These are phyloP conservation scores for Backusella macrospora DNA, from an alignment of 192 early-diverging fungal species.

Conservation along the genomic window DNA sequence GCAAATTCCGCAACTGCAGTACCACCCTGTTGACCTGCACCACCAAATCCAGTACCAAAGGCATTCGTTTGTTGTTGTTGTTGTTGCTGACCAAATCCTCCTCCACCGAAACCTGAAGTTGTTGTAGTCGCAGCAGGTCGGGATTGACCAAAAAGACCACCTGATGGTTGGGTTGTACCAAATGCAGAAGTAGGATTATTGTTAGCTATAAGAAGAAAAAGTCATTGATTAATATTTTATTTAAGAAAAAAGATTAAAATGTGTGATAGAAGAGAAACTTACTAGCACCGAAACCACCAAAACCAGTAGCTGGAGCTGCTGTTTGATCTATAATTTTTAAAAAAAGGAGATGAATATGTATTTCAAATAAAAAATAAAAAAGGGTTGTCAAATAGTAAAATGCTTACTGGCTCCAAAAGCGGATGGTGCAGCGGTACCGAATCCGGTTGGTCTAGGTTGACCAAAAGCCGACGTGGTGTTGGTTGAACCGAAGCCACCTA, in stretches of 20 bases:
- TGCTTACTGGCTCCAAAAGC: not conserved
- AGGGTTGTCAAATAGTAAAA: not conserved
- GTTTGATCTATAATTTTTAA: conserved; percentile 22
- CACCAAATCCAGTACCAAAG: conserved; percentile 36
- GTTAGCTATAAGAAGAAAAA: not conserved
- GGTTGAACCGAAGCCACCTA: not conserved
- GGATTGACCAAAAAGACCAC: conserved; percentile 34
- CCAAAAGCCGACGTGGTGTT: conserved; percentile 17
- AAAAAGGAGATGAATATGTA: not conserved
- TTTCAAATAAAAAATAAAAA: too few species aligned
- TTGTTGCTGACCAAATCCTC: conserved; percentile 38
- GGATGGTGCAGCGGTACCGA: conserved; percentile 42
- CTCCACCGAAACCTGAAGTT: conserved; percentile 42
- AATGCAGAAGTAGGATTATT: conserved; percentile 42
- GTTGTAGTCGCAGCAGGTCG: conserved; percentile 34
- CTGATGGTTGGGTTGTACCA: conserved; percentile 43
- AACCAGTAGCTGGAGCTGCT: conserved; percentile 32
- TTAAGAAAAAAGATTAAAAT: too few species aligned
- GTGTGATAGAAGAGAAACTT: not conserved
- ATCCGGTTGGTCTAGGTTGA: conserved; percentile 43
- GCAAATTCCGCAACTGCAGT: conserved; percentile 60
- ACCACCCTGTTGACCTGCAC: conserved; percentile 43
- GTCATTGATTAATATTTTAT: not conserved
- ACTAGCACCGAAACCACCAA: conserved; percentile 28
- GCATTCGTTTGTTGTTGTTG: conserved; percentile 47